Percentiles rank a stretch among this genome's conserved stretches.
Evolutionary conservation across 345 rosid genomes (phyloP).

Genomic region (Excoecaria agallocha): DNA sequence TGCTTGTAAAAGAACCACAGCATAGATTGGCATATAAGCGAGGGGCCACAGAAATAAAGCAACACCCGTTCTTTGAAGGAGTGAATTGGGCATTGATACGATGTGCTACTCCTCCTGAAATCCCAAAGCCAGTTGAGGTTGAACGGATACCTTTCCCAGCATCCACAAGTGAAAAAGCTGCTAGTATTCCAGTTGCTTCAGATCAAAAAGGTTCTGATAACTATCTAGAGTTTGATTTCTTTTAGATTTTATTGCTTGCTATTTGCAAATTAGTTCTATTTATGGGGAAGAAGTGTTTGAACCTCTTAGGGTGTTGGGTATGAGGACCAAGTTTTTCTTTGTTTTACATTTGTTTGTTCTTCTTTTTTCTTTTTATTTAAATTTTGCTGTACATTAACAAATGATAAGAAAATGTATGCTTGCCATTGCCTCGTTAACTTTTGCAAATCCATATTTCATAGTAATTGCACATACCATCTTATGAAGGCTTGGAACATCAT

Average conservation of each 20-base stretch:
- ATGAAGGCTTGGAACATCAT: not conserved
- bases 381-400: constrained; percentile 21
- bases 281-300: constrained; percentile 40
- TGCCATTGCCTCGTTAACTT: constrained; percentile 23
- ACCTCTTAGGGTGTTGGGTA: constrained; percentile 32
- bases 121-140: constrained; percentile 74
- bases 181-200: constrained; percentile 32
- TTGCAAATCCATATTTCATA: constrained; percentile 20
- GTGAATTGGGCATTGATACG: constrained; percentile 92
- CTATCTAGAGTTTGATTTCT: constrained; percentile 90
- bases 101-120: constrained; percentile 82
- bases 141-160: constrained; percentile 47
- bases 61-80: constrained; percentile 89
- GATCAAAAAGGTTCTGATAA: constrained; percentile 70
- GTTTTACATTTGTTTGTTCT: not conserved
- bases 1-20: constrained; percentile 86
- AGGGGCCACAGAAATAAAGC: constrained; percentile 92
- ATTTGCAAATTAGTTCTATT: constrained; percentile 33
- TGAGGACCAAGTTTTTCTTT: constrained; percentile 30
- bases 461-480: not conserved
- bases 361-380: not conserved
- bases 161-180: constrained; percentile 48
- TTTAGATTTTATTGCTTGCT: constrained; percentile 42
- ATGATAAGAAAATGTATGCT: constrained; percentile 42
- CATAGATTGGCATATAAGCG: constrained; percentile 77